These are phyloP conservation scores for Rhynchospora breviuscula DNA, from an alignment of 176 grass and related monocot species.

Conservation along the genomic window DNA sequence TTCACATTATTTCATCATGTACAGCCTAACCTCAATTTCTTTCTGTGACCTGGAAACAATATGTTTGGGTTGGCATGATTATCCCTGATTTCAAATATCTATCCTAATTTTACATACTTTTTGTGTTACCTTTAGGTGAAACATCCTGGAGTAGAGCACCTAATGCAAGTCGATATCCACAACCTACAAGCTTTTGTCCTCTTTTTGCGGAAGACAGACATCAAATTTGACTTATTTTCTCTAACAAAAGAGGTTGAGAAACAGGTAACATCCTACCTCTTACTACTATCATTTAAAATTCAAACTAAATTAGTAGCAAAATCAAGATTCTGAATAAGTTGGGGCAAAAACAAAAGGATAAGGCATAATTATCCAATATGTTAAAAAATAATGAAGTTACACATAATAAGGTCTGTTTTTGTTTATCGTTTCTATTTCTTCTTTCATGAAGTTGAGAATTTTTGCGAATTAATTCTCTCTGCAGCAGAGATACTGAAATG, in stretches of 20 bases:
- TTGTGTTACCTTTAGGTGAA: constrained; percentile 53
- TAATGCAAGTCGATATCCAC: constrained; percentile 88
- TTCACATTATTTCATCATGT: background rate
- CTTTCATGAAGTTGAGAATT: no score
- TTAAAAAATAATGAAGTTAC: no score
- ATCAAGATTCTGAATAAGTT: no score
- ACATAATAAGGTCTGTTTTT: no score
- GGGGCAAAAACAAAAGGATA: no score
- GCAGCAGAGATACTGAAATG: no score
- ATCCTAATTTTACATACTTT: constrained; percentile 23
- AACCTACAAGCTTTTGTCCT: constrained; percentile 84
- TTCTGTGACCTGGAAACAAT: background rate
- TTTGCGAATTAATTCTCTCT: no score
- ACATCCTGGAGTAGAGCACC: constrained; percentile 77
- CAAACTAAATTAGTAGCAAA: background rate
- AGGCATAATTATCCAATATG: no score
- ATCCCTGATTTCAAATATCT: background rate
- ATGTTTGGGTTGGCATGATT: background rate
- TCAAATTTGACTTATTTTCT: constrained; percentile 94
- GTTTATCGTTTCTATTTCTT: no score
- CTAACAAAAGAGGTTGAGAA: constrained; percentile 89
- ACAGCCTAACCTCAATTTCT: background rate
- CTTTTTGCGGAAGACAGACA: constrained; percentile 85
- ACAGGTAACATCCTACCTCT: constrained; percentile 37
- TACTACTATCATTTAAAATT: background rate